phyloP scores from a whole-genome alignment of 139 green algal species.

The Trebouxia sp. region DNA sequence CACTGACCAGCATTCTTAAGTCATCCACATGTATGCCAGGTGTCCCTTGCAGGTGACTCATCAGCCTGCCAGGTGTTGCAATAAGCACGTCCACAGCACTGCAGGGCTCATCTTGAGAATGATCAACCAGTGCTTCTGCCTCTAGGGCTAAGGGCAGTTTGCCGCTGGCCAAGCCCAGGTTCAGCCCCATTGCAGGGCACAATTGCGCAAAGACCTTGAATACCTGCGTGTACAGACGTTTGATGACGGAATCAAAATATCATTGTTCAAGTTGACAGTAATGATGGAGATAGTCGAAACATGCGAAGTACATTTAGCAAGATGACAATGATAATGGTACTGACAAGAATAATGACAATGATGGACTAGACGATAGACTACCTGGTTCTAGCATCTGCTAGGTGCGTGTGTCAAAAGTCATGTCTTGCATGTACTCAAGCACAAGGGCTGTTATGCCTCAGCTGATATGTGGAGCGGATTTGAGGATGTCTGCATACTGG shows the following conservation, averaged over 20 bases:
- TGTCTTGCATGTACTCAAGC: no score
- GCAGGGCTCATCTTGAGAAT: not conserved
- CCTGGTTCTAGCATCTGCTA: no score
- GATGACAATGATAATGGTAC: not conserved
- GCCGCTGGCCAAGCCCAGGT: not conserved
- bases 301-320: not conserved
- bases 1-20: slow-evolving; percentile 63
- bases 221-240: slow-evolving; percentile 68
- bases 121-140: slow-evolving; percentile 27
- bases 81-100: slow-evolving; percentile 36
- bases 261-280: not conserved
- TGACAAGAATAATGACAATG: not conserved
- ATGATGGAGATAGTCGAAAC: not conserved
- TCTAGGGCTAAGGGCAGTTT: slow-evolving; percentile 29
- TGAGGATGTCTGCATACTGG: no score
- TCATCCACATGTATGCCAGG: slow-evolving; percentile 47
- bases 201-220: slow-evolving; percentile 63
- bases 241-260: not conserved
- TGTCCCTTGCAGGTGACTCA: slow-evolving; percentile 39
- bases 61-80: slow-evolving; percentile 45
- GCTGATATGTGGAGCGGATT: no score
- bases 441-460: no score
- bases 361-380: no score
- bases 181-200: slow-evolving; percentile 56
- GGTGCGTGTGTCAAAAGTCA: no score